A percentile compares a stretch with the other conserved stretches of the same genome.
phyloP scores from a whole-genome alignment of 2,329 filamentous ascomycete species.

The Paraphaeosphaeria sporulosa region DNA sequence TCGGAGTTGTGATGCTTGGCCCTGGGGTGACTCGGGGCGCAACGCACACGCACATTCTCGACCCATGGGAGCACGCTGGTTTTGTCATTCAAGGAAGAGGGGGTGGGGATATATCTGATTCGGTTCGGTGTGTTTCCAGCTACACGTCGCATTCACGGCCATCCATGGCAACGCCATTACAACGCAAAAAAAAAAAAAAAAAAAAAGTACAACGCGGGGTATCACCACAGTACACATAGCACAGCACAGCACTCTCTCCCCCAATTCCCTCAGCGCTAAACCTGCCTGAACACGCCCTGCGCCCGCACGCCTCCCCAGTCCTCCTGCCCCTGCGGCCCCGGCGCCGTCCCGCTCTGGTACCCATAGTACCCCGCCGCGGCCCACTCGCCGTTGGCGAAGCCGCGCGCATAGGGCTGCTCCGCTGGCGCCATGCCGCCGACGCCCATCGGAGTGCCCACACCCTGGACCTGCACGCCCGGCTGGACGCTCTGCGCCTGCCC shows the following conservation, averaged over 20 bases:
- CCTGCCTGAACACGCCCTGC: slow-evolving; percentile 33
- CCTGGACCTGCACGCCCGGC: slow-evolving; percentile 21
- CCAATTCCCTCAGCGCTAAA: not conserved
- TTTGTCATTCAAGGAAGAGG: no score
- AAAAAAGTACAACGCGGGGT: not conserved
- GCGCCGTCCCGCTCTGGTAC: slow-evolving; percentile 30
- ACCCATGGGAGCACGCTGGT: no score
- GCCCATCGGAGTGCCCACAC: slow-evolving; percentile 23
- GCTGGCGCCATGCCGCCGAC: slow-evolving; percentile 26
- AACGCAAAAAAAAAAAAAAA: not conserved
- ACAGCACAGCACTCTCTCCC: no score
- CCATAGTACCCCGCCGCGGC: slow-evolving; percentile 27
- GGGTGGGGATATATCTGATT: no score
- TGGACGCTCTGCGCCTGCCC: slow-evolving; percentile 24
- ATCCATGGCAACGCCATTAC: no score
- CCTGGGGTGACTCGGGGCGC: no score
- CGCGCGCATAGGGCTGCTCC: slow-evolving; percentile 32
- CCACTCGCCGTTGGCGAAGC: slow-evolving; percentile 30
- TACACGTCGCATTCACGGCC: no score
- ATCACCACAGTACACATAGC: not conserved
- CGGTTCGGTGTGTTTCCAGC: no score
- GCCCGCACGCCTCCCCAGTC: slow-evolving; percentile 33
- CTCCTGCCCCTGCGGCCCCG: slow-evolving; percentile 30
- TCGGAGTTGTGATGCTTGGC: no score
- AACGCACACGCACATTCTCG: no score